Evolutionary conservation across 768 basidiomycete genomes (phyloP).

Genomic region (Pleurotus djamor): DNA sequence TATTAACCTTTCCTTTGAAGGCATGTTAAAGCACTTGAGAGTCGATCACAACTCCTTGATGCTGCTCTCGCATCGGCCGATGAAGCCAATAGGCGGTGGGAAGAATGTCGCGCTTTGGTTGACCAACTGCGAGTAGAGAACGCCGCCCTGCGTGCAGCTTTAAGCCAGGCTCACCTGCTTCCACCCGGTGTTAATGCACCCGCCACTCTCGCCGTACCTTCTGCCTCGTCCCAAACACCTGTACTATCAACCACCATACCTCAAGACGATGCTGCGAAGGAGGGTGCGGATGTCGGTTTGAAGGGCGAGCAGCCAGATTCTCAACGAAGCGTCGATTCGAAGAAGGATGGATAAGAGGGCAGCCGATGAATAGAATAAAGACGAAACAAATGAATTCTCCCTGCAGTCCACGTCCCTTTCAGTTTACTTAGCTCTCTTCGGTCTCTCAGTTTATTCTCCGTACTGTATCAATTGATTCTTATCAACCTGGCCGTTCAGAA

Average conservation of each 20-base stretch:
- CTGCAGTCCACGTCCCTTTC: no score
- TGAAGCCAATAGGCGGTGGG: conserved; percentile 87
- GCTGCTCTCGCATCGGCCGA: conserved; percentile 85
- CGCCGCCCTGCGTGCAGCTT: conserved; percentile 69
- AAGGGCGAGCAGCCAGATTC: background rate
- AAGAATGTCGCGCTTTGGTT: conserved; percentile 87
- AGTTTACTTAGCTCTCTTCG: background rate
- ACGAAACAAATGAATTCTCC: no score
- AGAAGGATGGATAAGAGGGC: background rate
- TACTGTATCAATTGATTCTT: background rate
- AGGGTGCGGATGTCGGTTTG: background rate
- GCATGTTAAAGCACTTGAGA: conserved; percentile 86
- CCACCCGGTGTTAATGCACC: conserved; percentile 12
- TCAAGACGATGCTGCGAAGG: background rate
- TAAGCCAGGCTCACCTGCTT: conserved; percentile 46
- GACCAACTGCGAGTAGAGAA: conserved; percentile 87
- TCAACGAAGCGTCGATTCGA: background rate
- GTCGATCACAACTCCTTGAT: conserved; percentile 81
- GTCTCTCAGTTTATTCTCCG: background rate
- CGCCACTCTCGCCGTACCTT: background rate
- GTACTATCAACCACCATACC: background rate
- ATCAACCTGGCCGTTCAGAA: background rate
- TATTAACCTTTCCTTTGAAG: conserved; percentile 30
- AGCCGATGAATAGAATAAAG: background rate
- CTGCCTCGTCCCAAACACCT: background rate